These are phyloP conservation scores for Xanthoconium purpureum DNA, from an alignment of 768 basidiomycete species.

Conservation along the genomic window DNA sequence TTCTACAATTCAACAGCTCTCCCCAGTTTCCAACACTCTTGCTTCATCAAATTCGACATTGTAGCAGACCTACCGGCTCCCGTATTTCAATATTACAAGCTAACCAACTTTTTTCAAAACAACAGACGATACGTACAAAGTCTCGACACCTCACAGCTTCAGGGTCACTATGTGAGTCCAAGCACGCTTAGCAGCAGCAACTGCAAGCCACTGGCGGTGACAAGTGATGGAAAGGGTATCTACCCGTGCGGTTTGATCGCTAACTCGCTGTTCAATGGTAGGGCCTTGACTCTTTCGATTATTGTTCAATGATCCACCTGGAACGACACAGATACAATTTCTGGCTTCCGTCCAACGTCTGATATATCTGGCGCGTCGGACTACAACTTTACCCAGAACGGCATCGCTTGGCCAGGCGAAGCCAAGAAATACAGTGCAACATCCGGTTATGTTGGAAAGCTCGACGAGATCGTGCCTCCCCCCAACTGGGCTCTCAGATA, in stretches of 20 bases:
- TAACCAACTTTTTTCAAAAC: constrained; percentile 97
- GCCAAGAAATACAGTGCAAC: constrained; percentile 78
- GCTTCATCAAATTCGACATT: constrained; percentile 78
- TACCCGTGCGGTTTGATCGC: constrained; percentile 98
- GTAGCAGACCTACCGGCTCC: constrained; percentile 70
- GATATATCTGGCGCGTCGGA: constrained; percentile 41
- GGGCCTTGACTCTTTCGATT: constrained; percentile 12
- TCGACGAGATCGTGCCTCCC: constrained; percentile 78
- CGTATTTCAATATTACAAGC: constrained; percentile 94
- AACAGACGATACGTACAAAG: constrained; percentile 97
- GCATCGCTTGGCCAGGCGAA: constrained; percentile 97
- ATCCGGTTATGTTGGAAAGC: constrained; percentile 48
- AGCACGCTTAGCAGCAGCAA: constrained; percentile 60
- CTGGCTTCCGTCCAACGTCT: constrained; percentile 49
- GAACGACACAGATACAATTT: constrained; percentile 66
- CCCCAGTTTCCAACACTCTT: constrained; percentile 52
- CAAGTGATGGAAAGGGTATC: constrained; percentile 50
- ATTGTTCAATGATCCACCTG: not conserved
- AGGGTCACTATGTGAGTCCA: constrained; percentile 58
- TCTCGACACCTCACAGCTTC: constrained; percentile 78
- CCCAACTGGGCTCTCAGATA: constrained; percentile 84
- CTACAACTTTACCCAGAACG: constrained; percentile 71
- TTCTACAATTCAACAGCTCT: constrained; percentile 47
- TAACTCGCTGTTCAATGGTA: constrained; percentile 95
- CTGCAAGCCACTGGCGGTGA: constrained; percentile 82